Percentiles rank a stretch among this genome's conserved stretches.
Conservation (phyloP, 2,329 filamentous ascomycete species). For the Claviceps paspali region DNA sequence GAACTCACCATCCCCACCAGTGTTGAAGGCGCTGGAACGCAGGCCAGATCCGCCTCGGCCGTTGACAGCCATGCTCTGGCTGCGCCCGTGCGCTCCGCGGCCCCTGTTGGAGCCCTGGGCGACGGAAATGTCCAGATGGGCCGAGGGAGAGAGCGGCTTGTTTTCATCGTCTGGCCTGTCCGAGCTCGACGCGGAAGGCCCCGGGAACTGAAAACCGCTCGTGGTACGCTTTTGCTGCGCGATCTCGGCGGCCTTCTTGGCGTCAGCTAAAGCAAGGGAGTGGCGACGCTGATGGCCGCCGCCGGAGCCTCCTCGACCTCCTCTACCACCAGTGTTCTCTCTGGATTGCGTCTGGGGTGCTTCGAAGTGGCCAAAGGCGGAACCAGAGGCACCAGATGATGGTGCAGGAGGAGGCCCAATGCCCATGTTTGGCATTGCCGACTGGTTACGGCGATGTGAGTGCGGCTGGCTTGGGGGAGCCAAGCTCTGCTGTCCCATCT, state of each 20-base stretch:
- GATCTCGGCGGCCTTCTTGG: conserved; percentile 91
- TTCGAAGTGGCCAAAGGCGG: conserved; percentile 65
- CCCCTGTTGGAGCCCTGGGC: conserved; percentile 31
- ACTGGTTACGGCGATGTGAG: conserved; percentile 95
- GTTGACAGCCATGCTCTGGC: conserved; percentile 81
- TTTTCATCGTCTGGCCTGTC: conserved; percentile 42
- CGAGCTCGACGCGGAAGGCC: conserved; percentile 50
- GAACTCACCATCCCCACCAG: conserved; percentile 45
- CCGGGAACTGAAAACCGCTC: conserved; percentile 87
- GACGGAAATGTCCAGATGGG: conserved; percentile 19
- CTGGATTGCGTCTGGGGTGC: conserved; percentile 27
- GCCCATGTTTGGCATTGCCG: conserved; percentile 81
- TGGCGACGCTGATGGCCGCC: conserved; percentile 85
- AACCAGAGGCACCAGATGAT: conserved; percentile 74
- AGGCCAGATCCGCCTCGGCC: conserved; percentile 54
- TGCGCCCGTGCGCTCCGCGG: conserved; percentile 52
- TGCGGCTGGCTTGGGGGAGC: conserved; percentile 62
- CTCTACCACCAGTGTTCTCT: conserved; percentile 36
- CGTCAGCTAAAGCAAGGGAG: conserved; percentile 85
- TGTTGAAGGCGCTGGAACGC: conserved; percentile 42
- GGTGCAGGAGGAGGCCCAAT: conserved; percentile 83
- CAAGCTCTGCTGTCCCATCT: conserved; percentile 62
- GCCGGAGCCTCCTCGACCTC: conserved; percentile 50
- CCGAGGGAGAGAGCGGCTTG: conserved; percentile 15
- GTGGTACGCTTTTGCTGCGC: conserved; percentile 94